Evolutionary conservation across 352 stramenopile species (phyloP).

Genomic region (Phytophthora ohioensis): DNA sequence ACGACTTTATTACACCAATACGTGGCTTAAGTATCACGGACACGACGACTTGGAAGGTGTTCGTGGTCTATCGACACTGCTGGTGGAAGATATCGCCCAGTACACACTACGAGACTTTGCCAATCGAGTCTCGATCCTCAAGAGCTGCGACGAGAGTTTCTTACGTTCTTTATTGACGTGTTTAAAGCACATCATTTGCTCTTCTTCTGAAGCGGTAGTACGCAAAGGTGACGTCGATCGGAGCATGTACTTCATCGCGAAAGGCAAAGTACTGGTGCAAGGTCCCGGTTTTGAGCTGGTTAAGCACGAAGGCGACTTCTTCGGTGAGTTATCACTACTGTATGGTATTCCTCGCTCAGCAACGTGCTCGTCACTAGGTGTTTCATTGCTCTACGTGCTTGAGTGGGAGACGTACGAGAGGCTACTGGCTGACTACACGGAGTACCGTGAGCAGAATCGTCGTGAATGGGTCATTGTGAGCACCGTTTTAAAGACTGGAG

Average conservation of each 20-base stretch:
- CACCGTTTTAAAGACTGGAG: constrained; percentile 61
- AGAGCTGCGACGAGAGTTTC: constrained; percentile 77
- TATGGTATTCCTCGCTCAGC: constrained; percentile 82
- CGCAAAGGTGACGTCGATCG: constrained; percentile 75
- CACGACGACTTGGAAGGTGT: constrained; percentile 68
- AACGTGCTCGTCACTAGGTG: constrained; percentile 71
- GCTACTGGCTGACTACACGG: constrained; percentile 71
- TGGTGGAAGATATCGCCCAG: constrained; percentile 75
- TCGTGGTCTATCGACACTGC: constrained; percentile 62
- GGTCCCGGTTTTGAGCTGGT: constrained; percentile 73
- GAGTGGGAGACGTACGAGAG: constrained; percentile 80
- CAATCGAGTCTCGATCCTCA: constrained; percentile 66
- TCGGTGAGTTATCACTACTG: constrained; percentile 74
- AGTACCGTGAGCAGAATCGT: constrained; percentile 78
- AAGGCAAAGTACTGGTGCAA: constrained; percentile 68
- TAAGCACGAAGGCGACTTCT: constrained; percentile 82
- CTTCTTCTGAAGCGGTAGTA: constrained; percentile 60
- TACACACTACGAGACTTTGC: constrained; percentile 72
- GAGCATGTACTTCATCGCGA: constrained; percentile 81
- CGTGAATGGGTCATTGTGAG: constrained; percentile 81
- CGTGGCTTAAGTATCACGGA: constrained; percentile 71
- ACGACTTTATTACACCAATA: constrained; percentile 73
- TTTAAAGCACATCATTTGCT: constrained; percentile 77
- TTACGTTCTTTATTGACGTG: constrained; percentile 65
- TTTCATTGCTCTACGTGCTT: constrained; percentile 82